Evolutionary conservation across 2,329 filamentous ascomycete genomes (phyloP), one percentile per base, ranked within the genome.

Genomic region (Aspergillus eucalypticola): DNA sequence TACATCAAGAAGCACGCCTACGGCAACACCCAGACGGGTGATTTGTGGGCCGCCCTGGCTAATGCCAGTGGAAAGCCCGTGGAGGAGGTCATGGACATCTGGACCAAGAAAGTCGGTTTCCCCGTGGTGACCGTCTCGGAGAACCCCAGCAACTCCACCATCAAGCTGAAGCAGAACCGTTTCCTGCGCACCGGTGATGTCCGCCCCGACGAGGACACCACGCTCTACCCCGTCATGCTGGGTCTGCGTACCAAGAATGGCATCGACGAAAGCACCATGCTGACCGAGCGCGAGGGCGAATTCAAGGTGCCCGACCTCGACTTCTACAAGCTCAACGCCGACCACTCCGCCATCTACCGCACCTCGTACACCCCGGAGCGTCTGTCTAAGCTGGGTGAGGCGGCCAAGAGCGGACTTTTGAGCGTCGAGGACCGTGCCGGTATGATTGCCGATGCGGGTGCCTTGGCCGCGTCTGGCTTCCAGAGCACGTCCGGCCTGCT

Each of bases 1-100:
- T 98, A 98, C 75, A 86, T 98, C 69, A 96, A 94, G 83, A 96
- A 95, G 81, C 93, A 97, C 74, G 92, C 92, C n/a, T 98, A 95
- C 73, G 90, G 91, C 50, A 98, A 98, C 82, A 97, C 94, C 1
- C 85, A 91, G 74, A 98, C 94, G 1, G 86, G 89, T 55, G 93
- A 98, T 70, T 84, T 98, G 23, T 98, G 94, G 94, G 87, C 89
- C 60, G 90, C 93, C 32, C 83, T 98, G 44, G 90, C 88, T 62
- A 88, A 93, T 64, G 94, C 92, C 17, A 96, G 92, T 72, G 93
- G 93, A 62, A 96, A 97, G 79, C 89, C 93, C 54, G 89, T 98
- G 15, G 88, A 92, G 70, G 86, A 91, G 63, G 90, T 97, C 59
- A 97, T 97, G 88, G 89, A 92, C 57, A 91, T 94, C 66, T 98